Conservation (phyloP, 2,329 filamentous ascomycete species). For the Aspergillus versicolor region DNA sequence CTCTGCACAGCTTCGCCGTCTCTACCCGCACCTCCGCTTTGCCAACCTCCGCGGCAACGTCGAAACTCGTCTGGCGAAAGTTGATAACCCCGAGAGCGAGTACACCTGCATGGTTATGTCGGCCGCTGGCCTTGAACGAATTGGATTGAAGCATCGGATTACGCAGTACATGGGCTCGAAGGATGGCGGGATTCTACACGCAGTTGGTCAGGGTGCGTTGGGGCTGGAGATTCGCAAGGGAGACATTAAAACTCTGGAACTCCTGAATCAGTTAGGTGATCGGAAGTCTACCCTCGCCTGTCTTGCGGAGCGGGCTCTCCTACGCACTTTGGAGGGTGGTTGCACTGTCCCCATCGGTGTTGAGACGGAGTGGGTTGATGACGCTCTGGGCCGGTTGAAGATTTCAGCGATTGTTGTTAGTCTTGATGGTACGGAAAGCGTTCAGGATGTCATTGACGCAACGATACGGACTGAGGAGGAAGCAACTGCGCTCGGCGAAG, state of each 20-base stretch:
- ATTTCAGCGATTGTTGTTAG: background rate
- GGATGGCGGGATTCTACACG: constrained; percentile 64
- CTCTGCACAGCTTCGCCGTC: constrained; percentile 74
- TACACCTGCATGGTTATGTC: constrained; percentile 81
- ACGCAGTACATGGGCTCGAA: constrained; percentile 67
- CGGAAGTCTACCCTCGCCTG: constrained; percentile 8
- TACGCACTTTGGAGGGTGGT: constrained; percentile 10
- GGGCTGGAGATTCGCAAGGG: constrained; percentile 50
- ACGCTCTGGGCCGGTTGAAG: background rate
- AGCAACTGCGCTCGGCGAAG: no score
- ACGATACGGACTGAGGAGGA: no score
- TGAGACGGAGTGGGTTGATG: constrained; percentile 11
- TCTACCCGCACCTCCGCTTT: constrained; percentile 72
- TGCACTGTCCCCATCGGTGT: constrained; percentile 13
- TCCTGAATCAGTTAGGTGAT: constrained; percentile 6
- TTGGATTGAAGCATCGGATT: constrained; percentile 70
- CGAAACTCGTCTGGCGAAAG: constrained; percentile 74
- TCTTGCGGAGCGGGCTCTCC: constrained; percentile 9
- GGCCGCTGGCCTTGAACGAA: constrained; percentile 74
- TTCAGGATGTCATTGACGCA: no score
- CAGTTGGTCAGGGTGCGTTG: constrained; percentile 85
- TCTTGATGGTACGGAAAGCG: no score
- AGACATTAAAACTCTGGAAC: background rate
- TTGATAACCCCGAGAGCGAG: constrained; percentile 68
- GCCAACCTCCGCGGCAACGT: constrained; percentile 82